Base-by-base conservation (phyloP, 176 grass and related monocot genomes). In the Metroxylon sagu region DNA sequence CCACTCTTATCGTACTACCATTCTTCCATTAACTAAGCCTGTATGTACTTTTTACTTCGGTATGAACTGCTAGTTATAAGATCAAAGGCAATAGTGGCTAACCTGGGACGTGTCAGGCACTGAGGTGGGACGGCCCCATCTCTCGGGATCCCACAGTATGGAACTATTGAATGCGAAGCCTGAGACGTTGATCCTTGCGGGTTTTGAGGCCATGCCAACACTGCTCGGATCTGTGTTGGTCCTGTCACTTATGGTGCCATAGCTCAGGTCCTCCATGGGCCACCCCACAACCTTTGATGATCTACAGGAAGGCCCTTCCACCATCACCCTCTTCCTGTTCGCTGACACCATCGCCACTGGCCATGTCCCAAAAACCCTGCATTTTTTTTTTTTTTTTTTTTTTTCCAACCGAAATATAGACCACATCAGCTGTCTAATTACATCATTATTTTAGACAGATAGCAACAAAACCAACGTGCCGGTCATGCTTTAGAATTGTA, bases 141-240 rank as follows among this genome's bases (percentile, higher is more conserved):
- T 65, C 35, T 65, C 69, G 0, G 53, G 79, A 25, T 89, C 83
- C 86, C 90, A 95, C 14, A 95, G 61, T 29, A 87, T 55, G 5
- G 85, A 78, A 54, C 90, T 89, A 50, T 80, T 60, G 71, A 95
- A 95, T 4, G 75, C 83, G 49, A 89, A 21, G 29, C 64, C 71
- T 4, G 77, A 79, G 0, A 79, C 56, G 50, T 71, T 76, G 10
- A 86, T 79, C 66, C 54, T 70, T 4, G 51, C 35, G 61, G 68
- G 28, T 12, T 56, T 62, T 16, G 57, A 29, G 7, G 54, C 54
- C 10, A 31, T 25, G 14, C 52, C 65, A 43, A 43, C 35, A 12
- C 35, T 43, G 8, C 8, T 14, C 2, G 35, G 1, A 43, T 43
- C 35, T 0, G 35, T 43, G 12, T 43, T 43, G 10, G 35, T 14